Evolutionary conservation across 2,329 filamentous ascomycete genomes (phyloP).

Genomic region (Harringtonia aguacate): DNA sequence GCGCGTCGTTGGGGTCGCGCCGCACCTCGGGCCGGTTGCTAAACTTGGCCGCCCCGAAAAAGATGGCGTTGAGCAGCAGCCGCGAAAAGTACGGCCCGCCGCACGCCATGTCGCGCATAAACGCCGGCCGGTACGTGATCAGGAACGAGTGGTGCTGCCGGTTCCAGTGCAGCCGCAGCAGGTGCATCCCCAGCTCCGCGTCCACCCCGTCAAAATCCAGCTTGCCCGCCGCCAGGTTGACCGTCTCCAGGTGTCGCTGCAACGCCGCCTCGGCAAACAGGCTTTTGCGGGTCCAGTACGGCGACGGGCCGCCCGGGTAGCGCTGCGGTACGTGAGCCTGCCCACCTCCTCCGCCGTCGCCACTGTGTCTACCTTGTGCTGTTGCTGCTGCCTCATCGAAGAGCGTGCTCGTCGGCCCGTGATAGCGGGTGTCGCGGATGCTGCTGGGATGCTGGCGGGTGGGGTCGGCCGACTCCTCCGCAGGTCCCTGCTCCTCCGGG

Average conservation of each 20-base stretch:
- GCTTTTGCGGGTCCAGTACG: too few species aligned
- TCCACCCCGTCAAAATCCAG: conserved; percentile 46
- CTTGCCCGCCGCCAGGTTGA: conserved; percentile 32
- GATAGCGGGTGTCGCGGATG: conserved; percentile 9
- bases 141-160: conserved; percentile 37
- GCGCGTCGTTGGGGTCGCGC: too few species aligned
- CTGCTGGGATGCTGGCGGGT: background rate
- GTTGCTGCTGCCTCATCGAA: too few species aligned
- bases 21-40: conserved; percentile 12
- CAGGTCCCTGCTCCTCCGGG: too few species aligned
- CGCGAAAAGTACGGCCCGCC: conserved; percentile 43
- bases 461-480: too few species aligned
- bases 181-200: conserved; percentile 38
- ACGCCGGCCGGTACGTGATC: conserved; percentile 39
- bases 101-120: conserved; percentile 42
- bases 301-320: too few species aligned
- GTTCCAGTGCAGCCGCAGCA: conserved; percentile 41
- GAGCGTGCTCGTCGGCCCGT: conserved; percentile 36
- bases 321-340: too few species aligned
- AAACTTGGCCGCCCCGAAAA: conserved; percentile 23
- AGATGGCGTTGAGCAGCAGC: conserved; percentile 17
- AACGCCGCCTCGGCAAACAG: too few species aligned
- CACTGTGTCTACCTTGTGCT: too few species aligned
- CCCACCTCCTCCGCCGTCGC: too few species aligned
- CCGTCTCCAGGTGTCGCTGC: conserved; percentile 37